phyloP scores from a whole-genome alignment of 805 yeast species.

The Starmera quercuum region DNA sequence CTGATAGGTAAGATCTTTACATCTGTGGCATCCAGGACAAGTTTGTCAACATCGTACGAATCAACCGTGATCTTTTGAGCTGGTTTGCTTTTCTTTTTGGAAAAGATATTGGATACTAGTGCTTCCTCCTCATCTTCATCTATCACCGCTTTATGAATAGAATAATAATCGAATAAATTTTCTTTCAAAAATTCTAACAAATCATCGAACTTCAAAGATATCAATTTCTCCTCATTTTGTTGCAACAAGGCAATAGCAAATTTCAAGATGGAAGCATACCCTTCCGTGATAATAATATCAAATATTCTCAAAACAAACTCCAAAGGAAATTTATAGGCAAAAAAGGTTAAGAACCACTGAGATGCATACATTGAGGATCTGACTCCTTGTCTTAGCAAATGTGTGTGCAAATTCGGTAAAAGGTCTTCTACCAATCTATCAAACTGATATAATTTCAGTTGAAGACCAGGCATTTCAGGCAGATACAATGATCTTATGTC shows the following conservation, averaged over 20 bases:
- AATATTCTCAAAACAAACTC: slow-evolving; percentile 80
- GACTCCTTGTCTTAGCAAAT: slow-evolving; percentile 79
- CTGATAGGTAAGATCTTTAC: slow-evolving; percentile 68
- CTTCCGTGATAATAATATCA: slow-evolving; percentile 87
- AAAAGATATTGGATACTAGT: slow-evolving; percentile 11
- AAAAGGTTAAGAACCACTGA: slow-evolving; percentile 94
- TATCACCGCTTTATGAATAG: slow-evolving; percentile 25
- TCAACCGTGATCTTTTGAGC: slow-evolving; percentile 16
- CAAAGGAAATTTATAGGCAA: slow-evolving; percentile 91
- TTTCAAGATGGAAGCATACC: slow-evolving; percentile 77
- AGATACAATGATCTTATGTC: slow-evolving; percentile 69
- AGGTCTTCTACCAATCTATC: slow-evolving; percentile 78
- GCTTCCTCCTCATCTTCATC: slow-evolving; percentile 22
- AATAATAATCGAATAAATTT: slow-evolving; percentile 64
- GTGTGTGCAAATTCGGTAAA: slow-evolving; percentile 65
- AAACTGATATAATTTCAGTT: slow-evolving; percentile 78
- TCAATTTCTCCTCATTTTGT: slow-evolving; percentile 52
- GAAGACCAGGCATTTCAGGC: slow-evolving; percentile 93
- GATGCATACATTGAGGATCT: slow-evolving; percentile 94
- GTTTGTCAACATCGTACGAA: slow-evolving; percentile 57
- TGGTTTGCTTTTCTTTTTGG: slow-evolving; percentile 1
- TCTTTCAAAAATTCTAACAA: slow-evolving; percentile 74
- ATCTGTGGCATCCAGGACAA: slow-evolving; percentile 73
- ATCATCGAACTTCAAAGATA: slow-evolving; percentile 65
- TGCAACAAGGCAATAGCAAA: slow-evolving; percentile 78